Evolutionary conservation across 202 grass and related monocot genomes (phyloP), one percentile per base, ranked within the genome.

Genomic region (Elaeis oleifera): DNA sequence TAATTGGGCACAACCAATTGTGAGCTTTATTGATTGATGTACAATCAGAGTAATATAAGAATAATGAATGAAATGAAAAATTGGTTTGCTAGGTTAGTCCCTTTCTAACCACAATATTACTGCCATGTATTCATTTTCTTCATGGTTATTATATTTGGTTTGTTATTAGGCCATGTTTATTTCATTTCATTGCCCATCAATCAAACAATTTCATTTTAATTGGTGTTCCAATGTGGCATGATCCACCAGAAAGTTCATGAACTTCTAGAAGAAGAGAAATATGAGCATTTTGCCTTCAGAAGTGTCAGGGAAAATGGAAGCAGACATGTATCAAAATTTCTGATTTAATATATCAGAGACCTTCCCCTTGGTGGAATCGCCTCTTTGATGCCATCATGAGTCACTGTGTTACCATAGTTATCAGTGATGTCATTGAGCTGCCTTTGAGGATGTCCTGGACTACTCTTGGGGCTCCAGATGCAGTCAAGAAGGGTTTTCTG

Each of bases 341-440:
- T 95, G 83, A 69, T 69, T 87, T 16, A 87, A 79, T 69, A 84
- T 90, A 39, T 85, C 90, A 1, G 83, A 0, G 86, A 90, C 64
- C 28, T 6, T 0, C 90, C 0, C 83, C 83, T 25, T 54, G 24
- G n/a, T 95, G 83, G 4, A 95, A 95, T 81, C 71, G 90, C 9
- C 90, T 95, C 65, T 87, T 95, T 63, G 90, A 95, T 62, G 80
- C 90, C 61, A 87, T 90, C 0, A 83, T 73, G 28, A 82, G 68
- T 74, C 86, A 90, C 63, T 90, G 83, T 69, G 72, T 95, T 0
- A 86, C 90, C 1, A 75, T 95, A 1, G 24, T 95, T 26, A 59
- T 95, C 56, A 87, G 90, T 68, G 86, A 95, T 60, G 75, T 87
- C 59, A 90, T 95, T 22, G 86, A 95, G 75, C 80, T 90, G 28